These are phyloP conservation scores for Dictyostelium intermedium DNA, from an alignment of 78 protist species.

Conservation along the genomic window DNA sequence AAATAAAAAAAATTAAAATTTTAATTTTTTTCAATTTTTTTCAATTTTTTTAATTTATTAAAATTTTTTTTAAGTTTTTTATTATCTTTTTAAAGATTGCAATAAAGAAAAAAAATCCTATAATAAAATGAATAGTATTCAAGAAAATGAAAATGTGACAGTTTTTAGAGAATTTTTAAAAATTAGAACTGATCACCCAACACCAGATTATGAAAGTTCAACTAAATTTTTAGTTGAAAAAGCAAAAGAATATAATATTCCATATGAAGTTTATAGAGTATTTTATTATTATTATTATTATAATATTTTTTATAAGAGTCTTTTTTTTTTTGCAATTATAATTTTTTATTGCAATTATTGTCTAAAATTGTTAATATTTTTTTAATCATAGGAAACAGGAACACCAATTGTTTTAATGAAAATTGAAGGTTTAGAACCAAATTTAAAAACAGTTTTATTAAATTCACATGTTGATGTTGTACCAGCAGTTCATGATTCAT, in stretches of 20 bases:
- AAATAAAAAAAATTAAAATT: no score
- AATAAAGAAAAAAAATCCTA: neutral
- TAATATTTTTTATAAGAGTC: no score
- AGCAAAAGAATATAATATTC: constrained; percentile 65
- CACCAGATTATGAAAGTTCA: constrained; percentile 68
- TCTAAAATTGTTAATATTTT: no score
- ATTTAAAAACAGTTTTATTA: constrained; percentile 80
- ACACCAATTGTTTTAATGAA: constrained; percentile 80
- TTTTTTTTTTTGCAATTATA: no score
- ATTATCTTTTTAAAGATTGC: neutral
- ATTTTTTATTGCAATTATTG: neutral
- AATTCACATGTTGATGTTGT: constrained; percentile 93
- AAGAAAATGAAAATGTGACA: constrained; percentile 10
- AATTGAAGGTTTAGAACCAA: constrained; percentile 78
- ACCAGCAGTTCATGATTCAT: constrained; percentile 80
- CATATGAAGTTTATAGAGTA: constrained; percentile 35
- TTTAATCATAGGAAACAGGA: constrained; percentile 24
- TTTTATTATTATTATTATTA: no score
- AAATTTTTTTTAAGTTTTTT: neutral
- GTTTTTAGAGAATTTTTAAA: constrained; percentile 69
- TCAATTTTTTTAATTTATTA: neutral
- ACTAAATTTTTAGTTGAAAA: constrained; percentile 46
- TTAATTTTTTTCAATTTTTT: neutral
- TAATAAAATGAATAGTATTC: neutral
- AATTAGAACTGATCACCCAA: constrained; percentile 79